Conservation (phyloP, 768 basidiomycete species). For the Russula compacta region DNA sequence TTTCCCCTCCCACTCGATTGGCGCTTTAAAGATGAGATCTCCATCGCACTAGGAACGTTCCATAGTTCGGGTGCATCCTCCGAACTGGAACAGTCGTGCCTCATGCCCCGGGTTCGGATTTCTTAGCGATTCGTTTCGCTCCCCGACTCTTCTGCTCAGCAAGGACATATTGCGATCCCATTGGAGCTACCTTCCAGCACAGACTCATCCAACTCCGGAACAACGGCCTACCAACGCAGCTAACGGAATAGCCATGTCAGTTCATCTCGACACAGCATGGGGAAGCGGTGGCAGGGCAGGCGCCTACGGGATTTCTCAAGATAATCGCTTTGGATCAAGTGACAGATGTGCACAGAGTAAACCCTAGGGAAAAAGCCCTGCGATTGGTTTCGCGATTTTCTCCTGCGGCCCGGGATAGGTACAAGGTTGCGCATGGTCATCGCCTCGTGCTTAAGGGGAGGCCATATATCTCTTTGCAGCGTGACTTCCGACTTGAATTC, state of each 20-base stretch:
- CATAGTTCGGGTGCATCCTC: slow-evolving; percentile 2
- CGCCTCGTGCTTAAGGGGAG: slow-evolving; percentile 20
- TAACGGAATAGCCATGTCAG: not conserved
- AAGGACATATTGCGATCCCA: not conserved
- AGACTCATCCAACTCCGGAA: not conserved
- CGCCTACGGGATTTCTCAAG: not conserved
- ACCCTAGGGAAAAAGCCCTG: not conserved
- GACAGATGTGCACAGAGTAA: slow-evolving; percentile 15
- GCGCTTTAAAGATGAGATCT: not conserved
- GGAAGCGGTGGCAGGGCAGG: not conserved
- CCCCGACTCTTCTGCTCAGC: not conserved
- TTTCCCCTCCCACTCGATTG: not conserved
- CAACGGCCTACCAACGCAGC: not conserved
- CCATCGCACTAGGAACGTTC: slow-evolving; percentile 7
- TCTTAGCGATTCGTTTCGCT: not conserved
- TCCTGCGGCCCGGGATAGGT: slow-evolving; percentile 10
- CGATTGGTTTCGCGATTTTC: slow-evolving; percentile 9
- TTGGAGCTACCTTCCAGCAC: not conserved
- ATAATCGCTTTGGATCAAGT: slow-evolving; percentile 13
- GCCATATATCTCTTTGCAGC: slow-evolving; percentile 13
- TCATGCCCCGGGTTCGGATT: slow-evolving; percentile 4
- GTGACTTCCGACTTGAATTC: not conserved
- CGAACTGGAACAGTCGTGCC: not conserved
- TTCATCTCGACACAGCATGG: not conserved
- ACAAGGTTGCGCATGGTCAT: slow-evolving; percentile 15